A percentile compares a stretch with the other conserved stretches of the same genome.
phyloP scores from a whole-genome alignment of 805 yeast species.

The Candida silvatica region DNA sequence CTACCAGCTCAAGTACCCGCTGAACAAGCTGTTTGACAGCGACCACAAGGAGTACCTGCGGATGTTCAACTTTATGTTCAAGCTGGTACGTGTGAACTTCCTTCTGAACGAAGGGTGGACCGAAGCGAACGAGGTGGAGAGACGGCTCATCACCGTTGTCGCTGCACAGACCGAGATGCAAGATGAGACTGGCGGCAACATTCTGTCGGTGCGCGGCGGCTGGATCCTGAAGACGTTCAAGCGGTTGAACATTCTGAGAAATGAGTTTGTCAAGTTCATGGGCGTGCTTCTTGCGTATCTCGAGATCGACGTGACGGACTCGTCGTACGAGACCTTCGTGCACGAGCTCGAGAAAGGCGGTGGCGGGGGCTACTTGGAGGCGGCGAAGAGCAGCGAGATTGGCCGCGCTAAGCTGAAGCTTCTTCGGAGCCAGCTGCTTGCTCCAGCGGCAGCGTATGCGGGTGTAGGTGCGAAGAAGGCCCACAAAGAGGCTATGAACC shows the following conservation, averaged over 20 bases:
- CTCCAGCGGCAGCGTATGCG: neutral
- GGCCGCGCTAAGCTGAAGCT: neutral
- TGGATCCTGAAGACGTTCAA: slow-evolving; percentile 19
- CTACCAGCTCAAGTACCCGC: slow-evolving; percentile 45
- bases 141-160: slow-evolving; percentile 16
- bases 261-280: slow-evolving; percentile 32
- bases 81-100: slow-evolving; percentile 53
- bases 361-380: slow-evolving; percentile 2
- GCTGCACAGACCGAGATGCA: slow-evolving; percentile 4
- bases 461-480: neutral
- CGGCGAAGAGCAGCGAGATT: slow-evolving; percentile 9
- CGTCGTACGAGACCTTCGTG: slow-evolving; percentile 22
- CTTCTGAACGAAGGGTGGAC: slow-evolving; percentile 44
- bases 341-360: slow-evolving; percentile 12
- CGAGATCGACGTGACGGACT: slow-evolving; percentile 38
- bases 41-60: slow-evolving; percentile 56
- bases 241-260: slow-evolving; percentile 29
- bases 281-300: slow-evolving; percentile 32
- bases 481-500: slow-evolving; percentile 19
- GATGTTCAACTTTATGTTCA: slow-evolving; percentile 82
- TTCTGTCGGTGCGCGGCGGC: slow-evolving; percentile 11
- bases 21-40: slow-evolving; percentile 46
- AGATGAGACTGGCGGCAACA: slow-evolving; percentile 1
- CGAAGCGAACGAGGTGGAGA: slow-evolving; percentile 23
- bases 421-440: neutral